phyloP scores from a whole-genome alignment of 371 early-diverging fungal genomes.

The Circinella minor region DNA sequence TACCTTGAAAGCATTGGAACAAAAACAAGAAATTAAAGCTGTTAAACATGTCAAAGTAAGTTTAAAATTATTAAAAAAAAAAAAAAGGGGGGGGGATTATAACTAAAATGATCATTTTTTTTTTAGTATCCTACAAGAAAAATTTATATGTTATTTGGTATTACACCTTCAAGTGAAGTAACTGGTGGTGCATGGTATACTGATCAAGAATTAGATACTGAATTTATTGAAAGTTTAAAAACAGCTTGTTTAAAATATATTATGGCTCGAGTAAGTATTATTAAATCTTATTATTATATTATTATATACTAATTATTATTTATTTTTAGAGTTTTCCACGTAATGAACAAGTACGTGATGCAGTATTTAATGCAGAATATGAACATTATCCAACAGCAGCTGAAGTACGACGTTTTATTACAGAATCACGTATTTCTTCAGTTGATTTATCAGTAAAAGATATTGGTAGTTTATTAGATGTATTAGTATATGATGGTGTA shows the following conservation, averaged over 20 bases:
- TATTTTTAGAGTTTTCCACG: slow-evolving; percentile 67
- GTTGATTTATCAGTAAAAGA: slow-evolving; percentile 79
- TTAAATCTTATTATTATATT: no score
- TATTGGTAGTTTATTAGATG: slow-evolving; percentile 81
- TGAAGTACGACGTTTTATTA: slow-evolving; percentile 73
- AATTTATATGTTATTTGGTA: slow-evolving; percentile 92
- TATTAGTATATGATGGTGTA: slow-evolving; percentile 90
- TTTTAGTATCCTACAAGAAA: slow-evolving; percentile 83
- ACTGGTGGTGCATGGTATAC: slow-evolving; percentile 99
- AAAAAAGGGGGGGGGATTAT: no score
- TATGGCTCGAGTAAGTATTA: slow-evolving; percentile 57
- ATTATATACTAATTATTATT: neutral
- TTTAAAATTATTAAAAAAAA: no score
- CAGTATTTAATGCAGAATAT: slow-evolving; percentile 60
- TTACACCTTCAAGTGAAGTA: slow-evolving; percentile 90
- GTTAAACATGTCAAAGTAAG: slow-evolving; percentile 92
- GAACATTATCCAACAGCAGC: slow-evolving; percentile 77
- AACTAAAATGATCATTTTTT: neutral
- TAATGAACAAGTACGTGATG: slow-evolving; percentile 47
- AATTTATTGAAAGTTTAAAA: slow-evolving; percentile 89
- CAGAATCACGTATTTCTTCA: slow-evolving; percentile 71
- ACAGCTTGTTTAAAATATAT: slow-evolving; percentile 81
- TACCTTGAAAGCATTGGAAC: slow-evolving; percentile 84
- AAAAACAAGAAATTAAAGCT: slow-evolving; percentile 85
- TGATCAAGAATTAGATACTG: slow-evolving; percentile 94